Base-by-base conservation (phyloP, 306 rosid genomes). In the Casuarina glauca region DNA sequence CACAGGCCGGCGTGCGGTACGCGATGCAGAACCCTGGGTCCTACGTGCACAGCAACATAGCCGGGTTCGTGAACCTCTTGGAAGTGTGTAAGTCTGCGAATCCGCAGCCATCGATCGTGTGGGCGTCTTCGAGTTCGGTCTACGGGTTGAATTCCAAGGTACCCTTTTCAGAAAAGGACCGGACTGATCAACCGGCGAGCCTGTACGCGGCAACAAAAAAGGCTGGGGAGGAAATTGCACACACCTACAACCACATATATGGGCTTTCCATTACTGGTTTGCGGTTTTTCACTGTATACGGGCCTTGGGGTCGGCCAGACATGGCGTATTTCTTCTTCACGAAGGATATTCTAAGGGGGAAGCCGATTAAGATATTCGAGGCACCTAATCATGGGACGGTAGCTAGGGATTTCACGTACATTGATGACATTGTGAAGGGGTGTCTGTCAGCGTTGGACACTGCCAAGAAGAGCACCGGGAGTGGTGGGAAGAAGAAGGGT, bases 241-340 rank as follows among this genome's bases (percentile, higher is more conserved):
- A 93, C 58, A 87, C 86, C 35, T 93, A 93, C 43, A 90, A 93
- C 43, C 95, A 93, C 53, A 93, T 93, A 45, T 86, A 91, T 26
- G 98, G 97, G 39, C 97, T 91, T 35, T 90, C 98, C 0, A 90
- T 90, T 50, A 93, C 98, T 0, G 97, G 91, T 9, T 79, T 93
- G 78, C 74, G 97, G 15, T 93, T 91, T 79, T 91, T 93, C 81
- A 93, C 98, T 0, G 97, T 93, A 17, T 93, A 91, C 64, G 98
- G 98, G 38, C 98, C 96, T 0, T 93, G 97, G 95, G 97, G 97
- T 11, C 82, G 97, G n/a, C 98, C 98, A n/a, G 93, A 91, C 69
- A 93, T 93, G 98, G 93, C 97, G 0, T 93, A 93, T 79, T 93
- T 88, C 82, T 93, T 86, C 66, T 93, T 93, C 64, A 88, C 96